phyloP scores from a whole-genome alignment of 768 basidiomycete species.

The Agaricus subrufescens region DNA sequence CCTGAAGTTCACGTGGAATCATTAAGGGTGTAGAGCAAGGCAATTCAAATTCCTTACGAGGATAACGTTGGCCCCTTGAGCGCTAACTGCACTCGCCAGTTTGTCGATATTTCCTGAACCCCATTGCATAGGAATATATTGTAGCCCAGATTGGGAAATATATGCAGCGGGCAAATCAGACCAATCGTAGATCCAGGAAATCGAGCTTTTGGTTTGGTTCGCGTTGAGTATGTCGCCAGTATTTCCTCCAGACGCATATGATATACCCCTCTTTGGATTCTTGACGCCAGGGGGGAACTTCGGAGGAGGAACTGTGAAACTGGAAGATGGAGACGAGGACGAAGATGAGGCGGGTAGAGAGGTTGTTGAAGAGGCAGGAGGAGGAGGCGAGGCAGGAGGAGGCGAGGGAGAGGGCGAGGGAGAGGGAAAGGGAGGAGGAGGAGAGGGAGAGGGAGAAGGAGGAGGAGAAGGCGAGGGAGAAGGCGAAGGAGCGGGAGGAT shows the following conservation, averaged over 20 bases:
- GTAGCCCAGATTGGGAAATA: constrained; percentile 36
- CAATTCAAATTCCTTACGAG: constrained; percentile 30
- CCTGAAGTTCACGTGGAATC: constrained; percentile 35
- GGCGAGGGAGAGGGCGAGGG: neutral
- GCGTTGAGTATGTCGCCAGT: constrained; percentile 39
- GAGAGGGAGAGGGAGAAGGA: constrained; percentile 12
- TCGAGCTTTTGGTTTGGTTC: constrained; percentile 38
- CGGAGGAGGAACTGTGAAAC: constrained; percentile 6
- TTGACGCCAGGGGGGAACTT: constrained; percentile 19
- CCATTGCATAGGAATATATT: constrained; percentile 54
- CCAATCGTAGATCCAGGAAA: constrained; percentile 56
- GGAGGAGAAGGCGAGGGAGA: constrained; percentile 10
- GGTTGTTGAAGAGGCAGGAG: constrained; percentile 13
- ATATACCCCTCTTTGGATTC: constrained; percentile 44
- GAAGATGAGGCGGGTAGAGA: constrained; percentile 2
- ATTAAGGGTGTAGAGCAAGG: neutral
- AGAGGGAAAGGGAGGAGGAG: neutral
- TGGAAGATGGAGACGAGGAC: constrained; percentile 5
- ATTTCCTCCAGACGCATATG: constrained; percentile 34
- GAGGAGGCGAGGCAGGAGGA: constrained; percentile 12
- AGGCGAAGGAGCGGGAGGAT: constrained; percentile 5
- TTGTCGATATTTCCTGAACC: constrained; percentile 34
- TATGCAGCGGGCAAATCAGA: constrained; percentile 37
- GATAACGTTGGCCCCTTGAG: constrained; percentile 43
- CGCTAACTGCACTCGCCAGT: constrained; percentile 32